Evolutionary conservation across 441 rosid species (phyloP), one percentile per base, ranked within the genome.

Genomic region (Biscutella laevigata): DNA sequence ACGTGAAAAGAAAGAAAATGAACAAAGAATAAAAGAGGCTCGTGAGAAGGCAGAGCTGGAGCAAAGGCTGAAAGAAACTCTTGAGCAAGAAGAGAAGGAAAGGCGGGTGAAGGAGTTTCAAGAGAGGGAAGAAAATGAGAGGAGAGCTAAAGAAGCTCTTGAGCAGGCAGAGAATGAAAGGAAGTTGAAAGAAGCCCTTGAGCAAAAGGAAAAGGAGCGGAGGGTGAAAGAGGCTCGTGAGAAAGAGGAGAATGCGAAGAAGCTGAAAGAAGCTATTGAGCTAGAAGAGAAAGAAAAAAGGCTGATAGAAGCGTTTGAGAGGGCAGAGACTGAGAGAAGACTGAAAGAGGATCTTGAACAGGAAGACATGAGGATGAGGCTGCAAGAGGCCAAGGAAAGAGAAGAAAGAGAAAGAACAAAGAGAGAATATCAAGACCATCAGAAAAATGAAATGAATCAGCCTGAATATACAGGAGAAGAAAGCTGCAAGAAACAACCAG

Each of bases 291-390:
- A 50, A 24, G 77, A 70, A 26, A 71, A 63, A 69, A 66, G 64
- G 34, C 43, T 43, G 38, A 65, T 39, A 52, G 80, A 74, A 53
- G 71, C 71, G 30, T 41, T 48, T 44, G 71, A 74, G 58, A 61
- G 30, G 53, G 74, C 71, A 35, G 80, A 69, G 64, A 60, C 55
- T 34, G 76, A 71, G 66, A 77, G 68, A 71, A 74, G 52, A 63
- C 26, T 49, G 20, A 56, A 57, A 38, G 72, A 61, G 65, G 69
- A 68, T 47, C 47, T 24, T 32, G 75, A 74, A 57, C 67, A 61
- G 40, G 80, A 71, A 35, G 57, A 54, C 40, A 40, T 21, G 51
- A 50, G 34, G 62, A 59, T 19, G 42, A 59, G 48, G 32, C 57
- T 42, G 22, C 49, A 27, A 58, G 77, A 41, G 35, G 58, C 59